Evolutionary conservation across 768 basidiomycete genomes (phyloP), one percentile per base, ranked within the genome.

Genomic region (Phaffia tasmanica): DNA sequence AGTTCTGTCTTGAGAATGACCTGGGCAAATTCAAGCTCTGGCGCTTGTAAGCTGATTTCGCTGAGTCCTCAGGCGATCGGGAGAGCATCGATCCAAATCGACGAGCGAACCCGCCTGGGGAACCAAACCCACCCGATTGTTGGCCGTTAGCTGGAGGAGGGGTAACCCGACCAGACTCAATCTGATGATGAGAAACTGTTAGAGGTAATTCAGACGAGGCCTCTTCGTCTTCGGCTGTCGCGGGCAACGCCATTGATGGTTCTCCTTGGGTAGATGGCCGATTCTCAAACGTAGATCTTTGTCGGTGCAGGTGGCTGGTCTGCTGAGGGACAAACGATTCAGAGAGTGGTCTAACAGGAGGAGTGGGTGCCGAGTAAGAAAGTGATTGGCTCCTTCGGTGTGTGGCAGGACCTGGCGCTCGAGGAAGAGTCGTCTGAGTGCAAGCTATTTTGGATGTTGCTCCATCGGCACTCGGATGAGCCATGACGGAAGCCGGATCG

Each of bases 341-440:
- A 15, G 56, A 57, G 23, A 65, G 64, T 6, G 64, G 64, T 58
- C 64, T 30, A 21, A 42, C 47, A 5, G 19, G 56, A 57, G 54
- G 8, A 3, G 53, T 32, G 30, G 57, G 35, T 42, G 35, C 35
- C 11, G 35, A 42, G 35, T 63, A 62, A 1, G 71, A 85, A 75
- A 91, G 80, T 72, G 87, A 88, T 74, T 90, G 89, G 69, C 87
- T 89, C 63, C 88, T 80, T 62, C 85, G 81, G 76, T 92, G 89
- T 6, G 85, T 87, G 35, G 85, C 85, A 4, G 85, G 86, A 9
- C 86, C 83, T 2, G 89, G 88, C 1, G 86, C 83, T 47, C 86
- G 81, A 0, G 86, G 87, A 64, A 83, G 57, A 54, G 82, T 75
- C 59, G 75, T 46, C 75, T 69, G 8, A 51, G 51, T 0, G 85